Conservation (phyloP, 257 asterid genomes). For the Plantago major region DNA sequence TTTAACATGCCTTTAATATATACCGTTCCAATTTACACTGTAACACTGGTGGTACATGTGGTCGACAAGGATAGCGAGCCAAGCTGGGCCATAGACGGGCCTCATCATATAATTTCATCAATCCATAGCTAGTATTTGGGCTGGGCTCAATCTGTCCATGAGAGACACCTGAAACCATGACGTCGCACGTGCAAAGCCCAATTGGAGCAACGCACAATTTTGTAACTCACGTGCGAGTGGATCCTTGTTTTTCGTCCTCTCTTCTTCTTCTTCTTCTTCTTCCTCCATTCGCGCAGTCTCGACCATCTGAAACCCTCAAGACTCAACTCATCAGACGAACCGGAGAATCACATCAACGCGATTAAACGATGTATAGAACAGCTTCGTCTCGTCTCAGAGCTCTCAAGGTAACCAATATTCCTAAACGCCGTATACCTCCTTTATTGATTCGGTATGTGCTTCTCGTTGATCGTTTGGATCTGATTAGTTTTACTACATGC, state of each 20-base stretch:
- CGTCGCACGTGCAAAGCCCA: constrained; percentile 1
- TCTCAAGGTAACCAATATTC: not conserved
- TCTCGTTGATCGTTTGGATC: not conserved
- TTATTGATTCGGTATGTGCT: not conserved
- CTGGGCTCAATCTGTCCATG: not conserved
- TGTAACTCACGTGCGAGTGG: constrained; percentile 26
- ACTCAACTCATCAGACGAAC: not conserved
- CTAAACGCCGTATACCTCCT: not conserved
- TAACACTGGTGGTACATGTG: no score
- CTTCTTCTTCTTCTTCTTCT: no score
- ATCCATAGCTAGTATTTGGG: no score
- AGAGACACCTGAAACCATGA: not conserved
- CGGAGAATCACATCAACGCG: constrained; percentile 17
- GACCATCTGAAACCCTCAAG: constrained; percentile 13
- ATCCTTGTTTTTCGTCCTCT: constrained; percentile 30
- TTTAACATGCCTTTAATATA: no score
- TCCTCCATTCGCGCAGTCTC: constrained; percentile 3
- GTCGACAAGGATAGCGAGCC: no score
- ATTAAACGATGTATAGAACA: constrained; percentile 52
- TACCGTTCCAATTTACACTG: no score
- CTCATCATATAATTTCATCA: no score
- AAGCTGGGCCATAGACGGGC: no score
- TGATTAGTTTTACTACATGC: not conserved
- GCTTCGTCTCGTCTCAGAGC: constrained; percentile 55
- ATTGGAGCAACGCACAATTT: not conserved